Conservation (phyloP, 192 early-diverging fungal species). For the Backusella morwellensis region DNA sequence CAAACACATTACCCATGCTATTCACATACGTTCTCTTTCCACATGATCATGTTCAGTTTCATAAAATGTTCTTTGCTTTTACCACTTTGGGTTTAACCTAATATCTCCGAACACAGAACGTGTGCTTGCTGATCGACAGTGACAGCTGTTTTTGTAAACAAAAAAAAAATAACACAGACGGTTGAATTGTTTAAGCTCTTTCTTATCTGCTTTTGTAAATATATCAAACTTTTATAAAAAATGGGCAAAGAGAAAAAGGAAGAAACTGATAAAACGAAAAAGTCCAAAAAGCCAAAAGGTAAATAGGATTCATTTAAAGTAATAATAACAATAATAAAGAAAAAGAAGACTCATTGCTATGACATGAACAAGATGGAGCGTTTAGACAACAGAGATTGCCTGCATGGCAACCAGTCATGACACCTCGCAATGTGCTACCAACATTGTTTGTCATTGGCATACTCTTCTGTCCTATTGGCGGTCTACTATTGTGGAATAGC, state of each 20-base stretch:
- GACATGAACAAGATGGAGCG: constrained; percentile 65
- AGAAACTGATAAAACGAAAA: background rate
- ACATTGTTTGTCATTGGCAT: constrained; percentile 92
- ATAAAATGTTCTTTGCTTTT: background rate
- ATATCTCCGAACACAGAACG: background rate
- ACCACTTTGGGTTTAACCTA: background rate
- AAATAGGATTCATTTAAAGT: no score
- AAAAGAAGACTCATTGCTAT: background rate
- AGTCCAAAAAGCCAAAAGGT: background rate
- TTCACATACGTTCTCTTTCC: no score
- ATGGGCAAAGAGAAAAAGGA: background rate
- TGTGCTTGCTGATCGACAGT: background rate
- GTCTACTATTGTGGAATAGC: constrained; percentile 79
- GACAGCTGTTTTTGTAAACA: background rate
- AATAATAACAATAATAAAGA: background rate
- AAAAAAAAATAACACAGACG: background rate
- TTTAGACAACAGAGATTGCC: constrained; percentile 97
- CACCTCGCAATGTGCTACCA: constrained; percentile 91
- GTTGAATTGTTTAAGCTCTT: background rate
- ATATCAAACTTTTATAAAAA: background rate
- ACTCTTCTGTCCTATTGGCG: constrained; percentile 93
- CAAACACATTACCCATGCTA: no score
- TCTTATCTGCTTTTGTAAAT: background rate
- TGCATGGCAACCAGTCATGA: constrained; percentile 98
- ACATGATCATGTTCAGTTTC: no score